Evolutionary conservation across 352 stramenopile genomes (phyloP).

Genomic region (Globisporangium mamillatum): DNA sequence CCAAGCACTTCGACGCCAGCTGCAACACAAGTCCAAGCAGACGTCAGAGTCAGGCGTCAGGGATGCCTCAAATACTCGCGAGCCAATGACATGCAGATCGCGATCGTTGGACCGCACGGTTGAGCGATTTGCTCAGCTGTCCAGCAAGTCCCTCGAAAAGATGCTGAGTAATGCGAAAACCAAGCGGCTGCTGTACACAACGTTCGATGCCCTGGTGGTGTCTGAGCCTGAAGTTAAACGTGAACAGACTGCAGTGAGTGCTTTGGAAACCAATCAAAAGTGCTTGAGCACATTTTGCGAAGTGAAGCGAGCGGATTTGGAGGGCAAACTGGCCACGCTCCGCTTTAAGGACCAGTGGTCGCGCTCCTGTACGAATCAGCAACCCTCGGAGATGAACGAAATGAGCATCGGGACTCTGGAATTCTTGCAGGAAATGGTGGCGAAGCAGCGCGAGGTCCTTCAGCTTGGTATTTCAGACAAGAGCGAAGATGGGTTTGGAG

Average conservation of each 20-base stretch:
- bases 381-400: background rate
- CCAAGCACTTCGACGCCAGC: background rate
- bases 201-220: slow-evolving; percentile 7
- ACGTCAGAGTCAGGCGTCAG: background rate
- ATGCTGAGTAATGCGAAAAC: slow-evolving; percentile 23
- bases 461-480: background rate
- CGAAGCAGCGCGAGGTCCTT: slow-evolving; percentile 9
- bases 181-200: slow-evolving; percentile 17
- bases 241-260: background rate
- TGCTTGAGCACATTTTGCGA: slow-evolving; percentile 26
- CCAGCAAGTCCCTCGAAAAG: background rate
- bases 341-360: slow-evolving; percentile 9
- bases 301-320: slow-evolving; percentile 25
- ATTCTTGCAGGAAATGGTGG: slow-evolving; percentile 9
- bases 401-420: slow-evolving; percentile 17
- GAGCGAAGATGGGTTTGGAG: no score
- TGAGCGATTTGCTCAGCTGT: background rate
- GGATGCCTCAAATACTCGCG: background rate
- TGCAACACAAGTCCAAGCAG: background rate
- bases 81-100: no score
- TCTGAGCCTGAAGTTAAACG: background rate
- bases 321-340: slow-evolving; percentile 25
- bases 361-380: background rate
- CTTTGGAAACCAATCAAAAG: background rate
- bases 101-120: background rate